A percentile compares a stretch with the other conserved stretches of the same genome.
Conservation (phyloP, 2,329 filamentous ascomycete species). For the Ophiostoma novo-ulmi region DNA sequence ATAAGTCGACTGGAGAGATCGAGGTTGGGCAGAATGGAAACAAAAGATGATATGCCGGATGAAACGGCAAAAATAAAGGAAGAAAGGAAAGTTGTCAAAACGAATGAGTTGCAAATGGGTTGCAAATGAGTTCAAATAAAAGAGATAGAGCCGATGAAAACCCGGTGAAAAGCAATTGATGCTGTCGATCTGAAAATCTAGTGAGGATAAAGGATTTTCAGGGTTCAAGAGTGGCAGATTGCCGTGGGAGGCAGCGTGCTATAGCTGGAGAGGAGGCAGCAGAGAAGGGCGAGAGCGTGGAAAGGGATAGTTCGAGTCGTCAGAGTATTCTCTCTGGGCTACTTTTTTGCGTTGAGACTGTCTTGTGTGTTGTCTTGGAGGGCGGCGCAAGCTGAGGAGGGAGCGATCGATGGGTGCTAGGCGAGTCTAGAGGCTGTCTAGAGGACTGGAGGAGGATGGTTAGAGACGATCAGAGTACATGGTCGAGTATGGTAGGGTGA, state of each 20-base stretch:
- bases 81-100: not conserved
- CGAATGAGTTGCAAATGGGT: not conserved
- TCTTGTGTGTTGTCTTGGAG: conserved; percentile 2
- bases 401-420: not conserved
- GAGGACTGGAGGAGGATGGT: not conserved
- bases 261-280: not conserved
- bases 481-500: not conserved
- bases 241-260: not conserved
- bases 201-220: not conserved
- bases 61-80: not conserved
- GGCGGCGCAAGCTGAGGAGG: conserved; percentile 17
- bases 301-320: not conserved
- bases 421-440: not conserved
- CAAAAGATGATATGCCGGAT: not conserved
- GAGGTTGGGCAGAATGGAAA: not conserved
- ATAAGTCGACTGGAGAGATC: not conserved
- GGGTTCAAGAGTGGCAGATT: not conserved
- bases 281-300: not conserved
- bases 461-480: not conserved
- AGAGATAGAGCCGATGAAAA: not conserved
- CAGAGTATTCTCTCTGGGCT: too few relatives aligned
- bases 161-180: not conserved
- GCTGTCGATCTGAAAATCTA: conserved; percentile 1
- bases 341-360: not conserved
- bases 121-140: not conserved